A percentile compares a stretch with the other conserved stretches of the same genome.
Conservation (phyloP, 2,329 filamentous ascomycete species). For the Colletotrichum cuscutae region DNA sequence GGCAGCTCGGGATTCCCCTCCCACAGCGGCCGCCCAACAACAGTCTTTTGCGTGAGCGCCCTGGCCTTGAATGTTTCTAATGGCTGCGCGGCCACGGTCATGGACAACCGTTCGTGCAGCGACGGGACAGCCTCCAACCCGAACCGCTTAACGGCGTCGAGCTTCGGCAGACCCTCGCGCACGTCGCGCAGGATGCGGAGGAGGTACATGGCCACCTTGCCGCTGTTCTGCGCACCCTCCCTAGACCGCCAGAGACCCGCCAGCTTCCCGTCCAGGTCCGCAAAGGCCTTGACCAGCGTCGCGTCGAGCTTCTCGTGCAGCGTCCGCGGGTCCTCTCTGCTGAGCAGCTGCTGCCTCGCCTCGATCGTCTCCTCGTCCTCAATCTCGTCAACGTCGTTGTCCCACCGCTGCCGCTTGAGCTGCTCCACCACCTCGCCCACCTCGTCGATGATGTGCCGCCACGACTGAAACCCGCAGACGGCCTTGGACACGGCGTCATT, state of each 20-base stretch:
- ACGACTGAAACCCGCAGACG: slow-evolving; percentile 73
- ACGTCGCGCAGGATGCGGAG: slow-evolving; percentile 81
- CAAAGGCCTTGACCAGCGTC: slow-evolving; percentile 67
- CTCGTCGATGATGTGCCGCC: slow-evolving; percentile 79
- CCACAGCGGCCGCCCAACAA: slow-evolving; percentile 78
- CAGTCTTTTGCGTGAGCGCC: slow-evolving; percentile 54
- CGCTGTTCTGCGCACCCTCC: slow-evolving; percentile 57
- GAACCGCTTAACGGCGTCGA: slow-evolving; percentile 62
- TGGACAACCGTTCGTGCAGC: slow-evolving; percentile 72
- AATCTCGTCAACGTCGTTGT: slow-evolving; percentile 78
- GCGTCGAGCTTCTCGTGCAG: slow-evolving; percentile 69
- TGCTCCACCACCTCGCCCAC: slow-evolving; percentile 71
- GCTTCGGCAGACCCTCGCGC: slow-evolving; percentile 70
- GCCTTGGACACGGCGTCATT: slow-evolving; percentile 73
- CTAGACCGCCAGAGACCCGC: slow-evolving; percentile 59
- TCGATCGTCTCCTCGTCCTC: slow-evolving; percentile 80
- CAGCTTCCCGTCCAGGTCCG: slow-evolving; percentile 67
- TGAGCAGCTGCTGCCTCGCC: slow-evolving; percentile 73
- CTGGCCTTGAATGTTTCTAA: slow-evolving; percentile 58
- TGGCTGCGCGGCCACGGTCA: slow-evolving; percentile 59
- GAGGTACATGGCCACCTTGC: slow-evolving; percentile 71
- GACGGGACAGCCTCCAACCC: slow-evolving; percentile 69
- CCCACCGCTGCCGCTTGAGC: slow-evolving; percentile 77
- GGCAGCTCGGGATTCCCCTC: slow-evolving; percentile 80
- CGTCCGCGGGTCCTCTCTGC: slow-evolving; percentile 75